phyloP scores from a whole-genome alignment of 176 grass and related monocot species.

The Oryza meyeriana region DNA sequence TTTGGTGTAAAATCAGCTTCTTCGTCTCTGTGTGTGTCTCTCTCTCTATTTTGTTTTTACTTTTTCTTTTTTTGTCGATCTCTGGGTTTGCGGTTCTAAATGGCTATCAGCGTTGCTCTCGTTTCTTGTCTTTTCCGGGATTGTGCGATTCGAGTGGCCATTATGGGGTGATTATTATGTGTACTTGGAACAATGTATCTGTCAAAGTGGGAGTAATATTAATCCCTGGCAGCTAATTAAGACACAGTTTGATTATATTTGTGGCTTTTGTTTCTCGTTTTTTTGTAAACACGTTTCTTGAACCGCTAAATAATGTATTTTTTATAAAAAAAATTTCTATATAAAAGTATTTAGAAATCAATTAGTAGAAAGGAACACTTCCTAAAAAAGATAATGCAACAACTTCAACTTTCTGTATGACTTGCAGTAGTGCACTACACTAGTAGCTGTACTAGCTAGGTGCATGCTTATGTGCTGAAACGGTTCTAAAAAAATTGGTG shows the following conservation, averaged over 20 bases:
- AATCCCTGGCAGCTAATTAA: neutral
- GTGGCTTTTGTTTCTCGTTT: too few relatives aligned
- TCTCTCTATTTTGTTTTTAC: neutral
- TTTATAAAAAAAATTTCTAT: too few relatives aligned
- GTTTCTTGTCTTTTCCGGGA: neutral
- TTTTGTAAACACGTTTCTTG: too few relatives aligned
- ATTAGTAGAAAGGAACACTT: too few relatives aligned
- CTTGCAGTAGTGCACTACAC: neutral
- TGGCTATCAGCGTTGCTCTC: neutral
- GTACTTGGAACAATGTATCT: neutral
- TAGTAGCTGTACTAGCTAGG: neutral
- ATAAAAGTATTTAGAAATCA: too few relatives aligned
- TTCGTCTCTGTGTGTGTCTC: neutral
- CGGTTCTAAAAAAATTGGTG: neutral
- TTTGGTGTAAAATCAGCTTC: neutral
- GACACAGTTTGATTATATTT: too few relatives aligned
- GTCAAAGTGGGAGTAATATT: neutral
- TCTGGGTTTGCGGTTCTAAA: neutral
- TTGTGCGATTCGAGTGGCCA: constrained; percentile 39
- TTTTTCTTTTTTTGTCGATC: neutral
- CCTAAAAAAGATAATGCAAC: neutral
- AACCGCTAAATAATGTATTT: too few relatives aligned
- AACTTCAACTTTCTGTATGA: neutral
- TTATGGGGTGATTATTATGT: neutral
- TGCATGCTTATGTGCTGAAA: neutral